Percentiles rank a stretch among this genome's conserved stretches.
These are phyloP conservation scores for Penicillium italicum DNA, from an alignment of 2,329 filamentous ascomycete genomes.

Conservation along the genomic window DNA sequence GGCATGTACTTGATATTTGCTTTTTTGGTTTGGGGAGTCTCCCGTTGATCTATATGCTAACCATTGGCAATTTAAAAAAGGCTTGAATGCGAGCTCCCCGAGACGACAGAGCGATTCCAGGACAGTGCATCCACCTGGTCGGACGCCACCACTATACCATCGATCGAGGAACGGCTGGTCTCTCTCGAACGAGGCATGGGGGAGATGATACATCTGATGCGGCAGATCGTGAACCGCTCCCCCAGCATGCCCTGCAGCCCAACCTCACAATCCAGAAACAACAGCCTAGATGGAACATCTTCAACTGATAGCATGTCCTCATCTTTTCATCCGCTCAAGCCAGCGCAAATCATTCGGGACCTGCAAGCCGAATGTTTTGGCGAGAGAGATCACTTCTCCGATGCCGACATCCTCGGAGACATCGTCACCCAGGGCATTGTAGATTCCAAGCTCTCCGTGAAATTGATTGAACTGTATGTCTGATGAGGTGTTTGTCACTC, in stretches of 20 bases:
- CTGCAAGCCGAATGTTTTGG: conserved; percentile 33
- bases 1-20: background rate
- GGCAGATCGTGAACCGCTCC: conserved; percentile 30
- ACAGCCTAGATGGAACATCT: conserved; percentile 24
- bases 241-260: conserved; percentile 20
- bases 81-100: conserved; percentile 36
- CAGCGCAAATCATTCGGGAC: conserved; percentile 32
- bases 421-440: conserved; percentile 29
- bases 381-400: conserved; percentile 23
- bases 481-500: background rate
- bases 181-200: conserved; percentile 34
- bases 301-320: conserved; percentile 20
- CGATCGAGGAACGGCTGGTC: conserved; percentile 33
- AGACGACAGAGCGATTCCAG: conserved; percentile 34
- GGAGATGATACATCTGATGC: conserved; percentile 35
- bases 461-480: conserved; percentile 32
- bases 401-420: conserved; percentile 25
- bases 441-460: conserved; percentile 31
- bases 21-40: background rate
- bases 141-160: conserved; percentile 31
- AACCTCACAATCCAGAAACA: conserved; percentile 19
- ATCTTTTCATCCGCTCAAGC: conserved; percentile 27
- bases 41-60: conserved; percentile 4
- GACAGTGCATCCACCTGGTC: conserved; percentile 32
- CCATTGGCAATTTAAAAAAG: conserved; percentile 19